Conservation (phyloP, 345 rosid species). For the Raphanus sativus region DNA sequence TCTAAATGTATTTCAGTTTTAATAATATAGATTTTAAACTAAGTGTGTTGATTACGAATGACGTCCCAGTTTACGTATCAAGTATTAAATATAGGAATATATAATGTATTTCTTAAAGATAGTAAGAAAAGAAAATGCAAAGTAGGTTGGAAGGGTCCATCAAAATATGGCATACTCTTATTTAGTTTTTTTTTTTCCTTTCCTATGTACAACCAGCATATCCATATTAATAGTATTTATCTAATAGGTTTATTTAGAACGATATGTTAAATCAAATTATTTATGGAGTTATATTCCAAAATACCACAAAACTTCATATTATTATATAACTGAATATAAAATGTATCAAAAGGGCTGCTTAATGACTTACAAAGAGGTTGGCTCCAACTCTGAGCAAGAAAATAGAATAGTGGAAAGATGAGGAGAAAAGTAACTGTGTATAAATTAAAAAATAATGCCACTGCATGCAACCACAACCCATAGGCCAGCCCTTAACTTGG, state of each 20-base stretch:
- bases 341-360: constrained; percentile 17
- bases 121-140: constrained; percentile 8
- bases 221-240: neutral
- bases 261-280: neutral
- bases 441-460: constrained; percentile 13
- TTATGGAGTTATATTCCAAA: constrained; percentile 1
- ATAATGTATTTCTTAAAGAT: constrained; percentile 1
- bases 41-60: constrained; percentile 28
- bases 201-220: neutral
- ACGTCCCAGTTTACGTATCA: constrained; percentile 37
- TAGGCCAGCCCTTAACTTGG: constrained; percentile 34
- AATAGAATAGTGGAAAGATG: constrained; percentile 27
- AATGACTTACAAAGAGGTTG: constrained; percentile 20
- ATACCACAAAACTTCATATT: neutral
- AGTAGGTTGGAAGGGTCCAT: constrained; percentile 37
- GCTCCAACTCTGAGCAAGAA: constrained; percentile 27
- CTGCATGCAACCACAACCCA: constrained; percentile 26
- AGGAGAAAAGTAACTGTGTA: constrained; percentile 34
- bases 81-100: constrained; percentile 4
- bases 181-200: neutral
- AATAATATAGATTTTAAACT: neutral
- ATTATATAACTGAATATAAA: neutral
- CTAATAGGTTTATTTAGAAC: neutral
- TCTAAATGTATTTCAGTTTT: no score
- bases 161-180: constrained; percentile 22